Percentiles rank a stretch among this genome's conserved stretches.
Evolutionary conservation across 768 basidiomycete species (phyloP).

Genomic region (Daedaleopsis sinensis): DNA sequence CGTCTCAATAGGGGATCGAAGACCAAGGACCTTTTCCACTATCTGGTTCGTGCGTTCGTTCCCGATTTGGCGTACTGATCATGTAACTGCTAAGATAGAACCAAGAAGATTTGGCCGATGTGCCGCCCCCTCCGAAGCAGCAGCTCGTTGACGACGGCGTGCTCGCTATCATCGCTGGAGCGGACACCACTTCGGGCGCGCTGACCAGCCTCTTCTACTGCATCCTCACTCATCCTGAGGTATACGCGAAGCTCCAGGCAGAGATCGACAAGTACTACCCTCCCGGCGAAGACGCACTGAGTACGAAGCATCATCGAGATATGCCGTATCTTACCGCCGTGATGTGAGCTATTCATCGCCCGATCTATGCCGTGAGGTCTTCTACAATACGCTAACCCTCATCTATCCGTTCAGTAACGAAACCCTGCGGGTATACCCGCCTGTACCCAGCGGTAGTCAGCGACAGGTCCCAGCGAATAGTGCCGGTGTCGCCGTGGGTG

Average conservation of each 20-base stretch:
- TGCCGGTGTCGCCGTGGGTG: conserved; percentile 35
- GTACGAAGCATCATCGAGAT: conserved; percentile 18
- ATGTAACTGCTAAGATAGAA: conserved; percentile 4
- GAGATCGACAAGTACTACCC: conserved; percentile 32
- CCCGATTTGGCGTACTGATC: not conserved
- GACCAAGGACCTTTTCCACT: conserved; percentile 42
- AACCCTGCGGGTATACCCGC: conserved; percentile 44
- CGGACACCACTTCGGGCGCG: conserved; percentile 32
- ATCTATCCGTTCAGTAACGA: conserved; percentile 40
- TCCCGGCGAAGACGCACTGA: conserved; percentile 22
- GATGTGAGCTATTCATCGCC: conserved; percentile 32
- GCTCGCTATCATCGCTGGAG: conserved; percentile 32
- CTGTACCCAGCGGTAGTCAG: conserved; percentile 41
- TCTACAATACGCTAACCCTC: not conserved
- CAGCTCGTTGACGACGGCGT: conserved; percentile 21
- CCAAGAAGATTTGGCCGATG: conserved; percentile 18
- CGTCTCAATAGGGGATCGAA: conserved; percentile 25
- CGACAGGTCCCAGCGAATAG: conserved; percentile 32
- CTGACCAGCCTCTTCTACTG: conserved; percentile 30
- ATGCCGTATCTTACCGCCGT: conserved; percentile 39
- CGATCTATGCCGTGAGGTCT: not conserved
- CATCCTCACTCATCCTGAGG: conserved; percentile 23
- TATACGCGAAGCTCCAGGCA: conserved; percentile 19
- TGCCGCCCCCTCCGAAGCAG: conserved; percentile 2
- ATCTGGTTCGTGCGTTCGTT: conserved; percentile 38